Base-by-base conservation (phyloP, 2,329 filamentous ascomycete genomes). In the Aspergillus fructus region DNA sequence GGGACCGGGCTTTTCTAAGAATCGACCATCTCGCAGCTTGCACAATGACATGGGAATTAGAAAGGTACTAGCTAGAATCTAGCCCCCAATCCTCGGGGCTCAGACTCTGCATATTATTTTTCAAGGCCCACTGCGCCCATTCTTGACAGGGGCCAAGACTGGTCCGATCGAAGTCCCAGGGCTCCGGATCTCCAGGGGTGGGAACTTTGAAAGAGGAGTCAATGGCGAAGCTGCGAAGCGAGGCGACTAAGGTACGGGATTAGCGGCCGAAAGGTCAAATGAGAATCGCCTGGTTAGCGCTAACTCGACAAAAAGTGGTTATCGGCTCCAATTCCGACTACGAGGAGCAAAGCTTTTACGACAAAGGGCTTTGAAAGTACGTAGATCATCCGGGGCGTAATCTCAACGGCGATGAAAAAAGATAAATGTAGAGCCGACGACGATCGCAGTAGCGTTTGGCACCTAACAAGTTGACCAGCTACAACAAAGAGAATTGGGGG, bases 71-170 rank as follows among this genome's bases (percentile, higher is more conserved):
- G 45, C 12, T 34, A 8, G 27, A 60, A 64, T 71, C 64, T 64
- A 66, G 70, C 67, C 70, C 70, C 70, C 71, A 72, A 63, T 55
- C 51, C 57, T 54, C 58, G 68, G 64, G 65, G 66, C 64, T 68
- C 66, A 70, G 68, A 64, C 64, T 66, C 51, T 66, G 62, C 65
- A 67, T 60, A 43, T 37, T 45, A 50, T 40, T 54, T 47, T 57
- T 61, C 50, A 62, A 64, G 61, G 65, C 59, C 64, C 66, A 65
- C 66, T 34, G 46, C 55, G 53, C 34, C 33, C 43, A 34, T 43
- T 39, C 49, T 55, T 51, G 55, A 55, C 55, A 55, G 53, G 40
- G 56, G 58, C 48, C 50, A 61, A 59, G 62, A 59, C 51, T 60
- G 59, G 53, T 59, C 58, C 54, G 57, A 63, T 58, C 59, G 53